phyloP scores from a whole-genome alignment of 768 basidiomycete genomes.

The Suillus luteus region DNA sequence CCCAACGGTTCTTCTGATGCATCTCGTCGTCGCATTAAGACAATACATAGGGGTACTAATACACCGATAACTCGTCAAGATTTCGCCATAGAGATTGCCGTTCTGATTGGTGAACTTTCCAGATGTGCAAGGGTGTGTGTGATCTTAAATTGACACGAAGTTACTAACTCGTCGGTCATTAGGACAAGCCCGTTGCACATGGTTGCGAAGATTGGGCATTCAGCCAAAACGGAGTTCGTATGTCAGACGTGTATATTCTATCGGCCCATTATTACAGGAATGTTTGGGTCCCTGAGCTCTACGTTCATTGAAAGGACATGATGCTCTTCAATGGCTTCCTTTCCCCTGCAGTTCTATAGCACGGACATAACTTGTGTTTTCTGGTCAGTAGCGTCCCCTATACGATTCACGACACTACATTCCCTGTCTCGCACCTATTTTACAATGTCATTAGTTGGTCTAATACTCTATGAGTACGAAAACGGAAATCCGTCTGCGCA shows the following conservation, averaged over 20 bases:
- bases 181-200: constrained; percentile 4
- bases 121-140: not conserved
- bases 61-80: constrained; percentile 23
- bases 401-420: not conserved
- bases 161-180: not conserved
- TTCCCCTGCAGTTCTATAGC: too few species aligned
- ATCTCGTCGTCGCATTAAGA: constrained; percentile 20
- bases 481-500: not conserved
- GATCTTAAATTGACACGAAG: not conserved
- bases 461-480: not conserved
- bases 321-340: not conserved
- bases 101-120: not conserved
- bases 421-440: not conserved
- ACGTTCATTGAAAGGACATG: constrained; percentile 23
- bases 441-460: not conserved
- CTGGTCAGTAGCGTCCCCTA: not conserved
- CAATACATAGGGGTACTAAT: not conserved
- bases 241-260: constrained; percentile 22
- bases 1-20: not conserved
- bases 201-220: constrained; percentile 25
- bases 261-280: constrained; percentile 31
- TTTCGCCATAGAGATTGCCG: constrained; percentile 15
- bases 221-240: constrained; percentile 19
- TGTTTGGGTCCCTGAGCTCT: constrained; percentile 32
- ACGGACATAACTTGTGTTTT: not conserved